phyloP scores from a whole-genome alignment of 2,329 filamentous ascomycete genomes.

The Rutstroemia sp. region DNA sequence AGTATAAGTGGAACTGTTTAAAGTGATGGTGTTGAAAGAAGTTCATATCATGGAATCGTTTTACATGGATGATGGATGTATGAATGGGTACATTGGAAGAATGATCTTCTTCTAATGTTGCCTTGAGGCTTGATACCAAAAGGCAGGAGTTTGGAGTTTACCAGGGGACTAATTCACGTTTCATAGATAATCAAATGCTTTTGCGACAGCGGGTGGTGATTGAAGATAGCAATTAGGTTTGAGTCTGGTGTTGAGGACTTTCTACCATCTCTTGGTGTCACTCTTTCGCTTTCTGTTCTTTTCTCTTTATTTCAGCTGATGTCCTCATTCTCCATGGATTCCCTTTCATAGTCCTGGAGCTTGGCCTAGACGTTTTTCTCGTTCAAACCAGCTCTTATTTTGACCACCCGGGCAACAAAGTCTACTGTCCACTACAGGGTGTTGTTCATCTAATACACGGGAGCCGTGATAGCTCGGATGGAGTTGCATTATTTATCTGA shows the following conservation, averaged over 20 bases:
- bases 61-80: slow-evolving; percentile 8
- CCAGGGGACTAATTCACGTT: background rate
- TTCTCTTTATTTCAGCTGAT: too few species aligned
- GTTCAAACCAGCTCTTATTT: too few species aligned
- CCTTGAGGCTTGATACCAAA: background rate
- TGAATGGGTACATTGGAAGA: background rate
- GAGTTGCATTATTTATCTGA: background rate
- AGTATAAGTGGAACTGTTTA: slow-evolving; percentile 75
- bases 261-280: too few species aligned
- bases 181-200: background rate
- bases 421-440: too few species aligned
- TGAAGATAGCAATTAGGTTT: too few species aligned
- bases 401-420: too few species aligned
- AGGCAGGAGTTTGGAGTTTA: background rate
- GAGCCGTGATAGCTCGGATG: background rate
- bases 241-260: too few species aligned
- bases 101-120: background rate
- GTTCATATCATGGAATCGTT: background rate
- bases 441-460: background rate
- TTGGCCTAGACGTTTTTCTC: too few species aligned
- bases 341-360: too few species aligned
- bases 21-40: slow-evolving; percentile 9
- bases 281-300: too few species aligned
- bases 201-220: background rate
- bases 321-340: too few species aligned